Base-by-base conservation (phyloP, 2,329 filamentous ascomycete genomes). In the Fusarium falciforme region DNA sequence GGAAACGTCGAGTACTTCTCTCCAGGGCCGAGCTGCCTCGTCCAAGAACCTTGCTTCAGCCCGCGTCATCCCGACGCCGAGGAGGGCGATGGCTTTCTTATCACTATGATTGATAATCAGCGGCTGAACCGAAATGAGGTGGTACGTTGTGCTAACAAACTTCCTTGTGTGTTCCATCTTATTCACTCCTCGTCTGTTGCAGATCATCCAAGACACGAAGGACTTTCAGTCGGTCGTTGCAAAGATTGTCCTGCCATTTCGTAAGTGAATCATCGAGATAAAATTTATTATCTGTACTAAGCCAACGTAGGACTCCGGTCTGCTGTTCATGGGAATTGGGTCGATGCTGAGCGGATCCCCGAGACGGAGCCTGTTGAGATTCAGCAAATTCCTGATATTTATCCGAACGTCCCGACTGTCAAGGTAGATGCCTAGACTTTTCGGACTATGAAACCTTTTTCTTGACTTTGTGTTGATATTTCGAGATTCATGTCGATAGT, bases 21-120 rank as follows among this genome's bases (percentile, higher is more conserved):
- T 4, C 55, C 55, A 29, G 55, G 55, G 3, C 55, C 35, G 10
- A 29, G 29, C 14, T 58, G 55, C 3, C 33, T 58, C 2, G 55
- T 58, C 12, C 55, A 58, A 12, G 55, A 58, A n/a, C 55, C 55
- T 16, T 58, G 55, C n/a, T 58, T 58, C n/a, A 58, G 55, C 9
- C 55, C 55, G n/a, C 31, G 55, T 9, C 14, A 36, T 58, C 33
- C 33, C 10, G 22, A 58, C 5, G 55, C 55, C 2, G 55, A 29
- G 6, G 55, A 58, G n/a, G 55, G 55, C 0, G 33, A 58, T 58
- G 55, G 55, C 10, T 58, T 58, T 3, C 33, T 58, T 16, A 58
- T 58, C 22, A 58, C 55, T 16, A 58, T 58, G 55, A 40, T 58
- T 58, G 55, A 58, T 6, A 58, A 58, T 27, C n/a, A 35, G 20